Conservation (phyloP, 306 rosid species). For the Coriaria nepalensis region DNA sequence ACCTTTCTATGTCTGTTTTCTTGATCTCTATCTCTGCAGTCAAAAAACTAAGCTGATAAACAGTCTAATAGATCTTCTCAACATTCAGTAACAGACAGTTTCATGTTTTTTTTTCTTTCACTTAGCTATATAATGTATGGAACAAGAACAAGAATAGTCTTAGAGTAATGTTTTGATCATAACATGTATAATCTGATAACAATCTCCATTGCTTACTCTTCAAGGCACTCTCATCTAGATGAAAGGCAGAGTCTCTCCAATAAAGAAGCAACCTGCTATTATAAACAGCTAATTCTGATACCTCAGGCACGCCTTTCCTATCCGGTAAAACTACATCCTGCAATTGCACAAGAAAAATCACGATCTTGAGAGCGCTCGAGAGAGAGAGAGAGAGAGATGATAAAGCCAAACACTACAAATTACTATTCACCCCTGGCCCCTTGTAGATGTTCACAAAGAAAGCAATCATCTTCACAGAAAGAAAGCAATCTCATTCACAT, state of each 20-base stretch:
- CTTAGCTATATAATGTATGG: not conserved
- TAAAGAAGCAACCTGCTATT: not conserved
- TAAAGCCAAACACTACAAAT: slow-evolving; percentile 1
- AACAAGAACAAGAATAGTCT: not conserved
- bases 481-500: slow-evolving; percentile 1
- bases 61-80: not conserved
- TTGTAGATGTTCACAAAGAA: not conserved
- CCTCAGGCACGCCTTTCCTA: slow-evolving; percentile 6
- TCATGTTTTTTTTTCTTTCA: too few relatives aligned
- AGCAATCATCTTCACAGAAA: not conserved
- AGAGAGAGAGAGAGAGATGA: not conserved
- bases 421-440: not conserved
- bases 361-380: too few relatives aligned
- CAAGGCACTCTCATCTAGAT: slow-evolving; percentile 8
- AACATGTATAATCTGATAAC: not conserved
- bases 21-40: slow-evolving; percentile 5
- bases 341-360: not conserved
- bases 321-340: slow-evolving; percentile 13
- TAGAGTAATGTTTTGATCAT: not conserved
- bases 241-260: slow-evolving; percentile 14
- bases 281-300: not conserved
- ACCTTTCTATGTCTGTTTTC: slow-evolving; percentile 5
- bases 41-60: not conserved
- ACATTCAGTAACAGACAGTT: too few relatives aligned
- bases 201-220: slow-evolving; percentile 4